Evolutionary conservation across 1,284 basidiomycete genomes (phyloP).

Genomic region (Puccinia triticina): DNA sequence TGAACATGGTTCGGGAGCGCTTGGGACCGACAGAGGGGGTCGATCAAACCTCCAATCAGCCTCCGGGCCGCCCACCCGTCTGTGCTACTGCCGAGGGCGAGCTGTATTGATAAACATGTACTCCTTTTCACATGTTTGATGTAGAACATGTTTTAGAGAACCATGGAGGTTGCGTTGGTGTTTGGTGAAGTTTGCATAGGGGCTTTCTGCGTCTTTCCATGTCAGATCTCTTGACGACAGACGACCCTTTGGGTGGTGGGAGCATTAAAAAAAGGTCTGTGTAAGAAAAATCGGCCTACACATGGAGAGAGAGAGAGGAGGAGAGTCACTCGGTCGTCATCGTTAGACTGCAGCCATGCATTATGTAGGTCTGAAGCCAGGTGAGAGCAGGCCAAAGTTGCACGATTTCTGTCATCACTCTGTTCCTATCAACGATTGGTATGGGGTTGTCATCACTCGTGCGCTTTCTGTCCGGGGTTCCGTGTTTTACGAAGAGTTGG

Average conservation of each 20-base stretch:
- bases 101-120: too few relatives aligned
- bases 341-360: too few relatives aligned
- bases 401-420: neutral
- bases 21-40: too few relatives aligned
- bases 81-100: neutral
- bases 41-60: too few relatives aligned
- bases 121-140: too few relatives aligned
- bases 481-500: neutral
- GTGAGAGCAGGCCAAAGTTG: neutral
- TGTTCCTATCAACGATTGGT: neutral
- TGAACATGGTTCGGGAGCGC: too few relatives aligned
- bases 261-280: too few relatives aligned
- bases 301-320: too few relatives aligned
- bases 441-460: neutral
- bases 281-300: too few relatives aligned
- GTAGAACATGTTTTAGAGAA: neutral
- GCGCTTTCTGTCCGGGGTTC: neutral
- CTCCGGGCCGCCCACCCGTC: neutral
- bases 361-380: too few relatives aligned
- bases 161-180: neutral
- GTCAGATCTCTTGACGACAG: constrained; percentile 24
- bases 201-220: neutral
- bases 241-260: too few relatives aligned
- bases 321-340: constrained; percentile 5
- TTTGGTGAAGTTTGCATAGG: neutral